A percentile compares a stretch with the other conserved stretches of the same genome.
These are phyloP conservation scores for Pseudogymnoascus verrucosus DNA, from an alignment of 2,329 filamentous ascomycete species.

Conservation along the genomic window DNA sequence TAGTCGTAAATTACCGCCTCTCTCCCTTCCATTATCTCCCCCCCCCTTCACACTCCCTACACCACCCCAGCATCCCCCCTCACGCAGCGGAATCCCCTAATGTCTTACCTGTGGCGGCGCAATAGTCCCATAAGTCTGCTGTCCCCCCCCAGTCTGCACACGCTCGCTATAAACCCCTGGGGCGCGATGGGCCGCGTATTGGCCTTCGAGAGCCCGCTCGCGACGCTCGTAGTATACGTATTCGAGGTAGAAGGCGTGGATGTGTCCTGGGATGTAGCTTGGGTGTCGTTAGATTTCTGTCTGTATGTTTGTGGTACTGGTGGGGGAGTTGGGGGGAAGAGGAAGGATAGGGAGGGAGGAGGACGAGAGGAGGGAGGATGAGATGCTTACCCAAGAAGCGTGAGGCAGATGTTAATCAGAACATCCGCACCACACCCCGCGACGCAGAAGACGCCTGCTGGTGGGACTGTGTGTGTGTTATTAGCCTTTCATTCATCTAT, in stretches of 20 bases:
- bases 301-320: neutral
- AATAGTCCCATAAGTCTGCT: constrained; percentile 49
- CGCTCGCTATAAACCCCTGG: constrained; percentile 65
- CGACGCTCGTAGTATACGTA: constrained; percentile 75
- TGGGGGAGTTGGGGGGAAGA: neutral
- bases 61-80: neutral
- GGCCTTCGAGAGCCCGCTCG: constrained; percentile 53
- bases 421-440: constrained; percentile 32
- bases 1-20: neutral
- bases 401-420: constrained; percentile 33
- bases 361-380: constrained; percentile 17
- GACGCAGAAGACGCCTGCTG: constrained; percentile 33
- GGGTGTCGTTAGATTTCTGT: neutral
- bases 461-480: constrained; percentile 27
- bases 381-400: constrained; percentile 26
- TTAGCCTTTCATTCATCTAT: neutral
- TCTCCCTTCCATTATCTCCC: neutral
- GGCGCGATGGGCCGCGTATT: constrained; percentile 44
- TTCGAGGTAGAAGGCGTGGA: constrained; percentile 39
- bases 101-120: constrained; percentile 18
- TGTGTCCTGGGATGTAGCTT: constrained; percentile 28
- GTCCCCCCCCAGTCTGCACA: constrained; percentile 65
- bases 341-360: neutral
- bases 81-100: neutral
- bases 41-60: neutral